Base-by-base conservation (phyloP, 2,329 filamentous ascomycete genomes). In the Exophiala sp. region DNA sequence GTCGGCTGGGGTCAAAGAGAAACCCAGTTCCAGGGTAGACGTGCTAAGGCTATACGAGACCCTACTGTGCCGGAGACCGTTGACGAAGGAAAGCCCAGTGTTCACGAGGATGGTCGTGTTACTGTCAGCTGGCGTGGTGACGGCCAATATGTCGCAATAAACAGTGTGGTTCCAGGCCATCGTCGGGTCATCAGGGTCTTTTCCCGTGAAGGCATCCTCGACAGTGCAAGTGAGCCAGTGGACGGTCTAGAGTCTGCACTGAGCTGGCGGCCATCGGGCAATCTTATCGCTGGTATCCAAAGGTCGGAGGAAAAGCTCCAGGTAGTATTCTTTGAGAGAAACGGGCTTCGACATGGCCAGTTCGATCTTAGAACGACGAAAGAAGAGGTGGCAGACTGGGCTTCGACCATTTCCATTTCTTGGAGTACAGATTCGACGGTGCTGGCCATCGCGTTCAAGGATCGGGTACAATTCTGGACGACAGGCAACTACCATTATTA, bases 401-500 rank as follows among this genome's bases (percentile, higher is more conserved):
- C 77, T 9, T 78, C 78, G 39, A 75, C 79, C 46, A 85, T 95
- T 50, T 73, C 75, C 24, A 75, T 99, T 11, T 79, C 82, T 44
- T 99, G 94, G 94, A 99, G 96, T 66, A 80, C 84, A 3, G 92
- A 99, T 68, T 99, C 94, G 0, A 92, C 86, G 1, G 89, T 96
- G 0, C 78, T 99, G 42, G 91, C 92, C 5, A 85, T 96, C n/a
- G 78, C 82, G 1, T 83, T 91, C 62, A 75, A 77, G 32, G 82
- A 91, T 60, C 80, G 83, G 52, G 75, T 94, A n/a, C 94, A 99
- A 67, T 75, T 99, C 1, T 99, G 94, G 94, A 96, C 91, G 0
- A 96, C 87, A 80, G 88, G 90, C 16, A 99, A 99, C 69, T 99
- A 99, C 63, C 89, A 97, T 68, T 99, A 94, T 82, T 97, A 97